These are phyloP conservation scores for Casuarina equisetifolia DNA, from an alignment of 306 rosid species.

Conservation along the genomic window DNA sequence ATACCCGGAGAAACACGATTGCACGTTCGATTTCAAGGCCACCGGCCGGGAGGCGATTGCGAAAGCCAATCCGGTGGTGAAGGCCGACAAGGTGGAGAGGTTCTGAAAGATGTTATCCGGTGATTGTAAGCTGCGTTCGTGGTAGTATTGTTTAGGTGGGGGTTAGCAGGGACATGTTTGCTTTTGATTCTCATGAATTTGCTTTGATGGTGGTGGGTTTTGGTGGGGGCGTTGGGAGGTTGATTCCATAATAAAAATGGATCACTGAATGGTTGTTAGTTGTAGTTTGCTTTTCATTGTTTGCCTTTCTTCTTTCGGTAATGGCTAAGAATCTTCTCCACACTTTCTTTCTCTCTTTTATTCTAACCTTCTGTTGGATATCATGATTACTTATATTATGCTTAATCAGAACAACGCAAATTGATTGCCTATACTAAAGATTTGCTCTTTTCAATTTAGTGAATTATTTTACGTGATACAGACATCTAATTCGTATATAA, in stretches of 20 bases:
- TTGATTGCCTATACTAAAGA: too few species aligned
- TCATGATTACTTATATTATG: too few species aligned
- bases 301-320: not conserved
- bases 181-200: not conserved
- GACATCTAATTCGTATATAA: too few species aligned
- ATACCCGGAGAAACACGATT: conserved; percentile 56
- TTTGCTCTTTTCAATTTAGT: too few species aligned
- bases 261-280: not conserved
- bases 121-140: not conserved
- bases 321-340: not conserved
- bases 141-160: not conserved
- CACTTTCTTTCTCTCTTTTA: not conserved
- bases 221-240: not conserved
- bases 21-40: conserved; percentile 45
- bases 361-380: not conserved
- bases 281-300: not conserved
- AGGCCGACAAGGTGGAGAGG: conserved; percentile 43
- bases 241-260: conserved; percentile 7
- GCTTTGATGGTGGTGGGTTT: not conserved
- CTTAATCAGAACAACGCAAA: too few species aligned
- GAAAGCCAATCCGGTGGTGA: conserved; percentile 51
- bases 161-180: not conserved
- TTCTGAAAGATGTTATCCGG: not conserved
- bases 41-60: conserved; percentile 47
- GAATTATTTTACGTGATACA: too few species aligned